Base-by-base conservation (phyloP, 768 basidiomycete genomes). In the Suillus brevipes region DNA sequence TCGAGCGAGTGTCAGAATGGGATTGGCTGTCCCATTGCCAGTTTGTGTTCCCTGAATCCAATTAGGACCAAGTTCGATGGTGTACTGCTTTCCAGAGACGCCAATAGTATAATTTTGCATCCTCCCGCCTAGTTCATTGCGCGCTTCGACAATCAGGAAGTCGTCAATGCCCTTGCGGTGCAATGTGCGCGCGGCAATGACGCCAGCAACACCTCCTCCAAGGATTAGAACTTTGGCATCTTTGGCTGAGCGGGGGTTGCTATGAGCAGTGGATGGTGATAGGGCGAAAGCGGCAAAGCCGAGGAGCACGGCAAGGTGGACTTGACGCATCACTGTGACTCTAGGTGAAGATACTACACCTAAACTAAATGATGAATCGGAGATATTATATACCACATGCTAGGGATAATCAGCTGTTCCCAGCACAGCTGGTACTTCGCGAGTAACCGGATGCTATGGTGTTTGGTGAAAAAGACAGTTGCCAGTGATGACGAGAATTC, bases 201-300 rank as follows among this genome's bases (percentile, higher is more conserved):
- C 77, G 13, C 89, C 89, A 6, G 89, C 76, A 47, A 89, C 82
- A 8, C 89, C 89, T 38, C 87, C 88, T 6, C 89, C 89, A 31
- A 89, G 80, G 60, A 90, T 85, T 47, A 90, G 81, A 16, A 88
- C 82, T 9, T 71, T 78, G 14, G 72, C 70, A 43, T 70, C 64
- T 34, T 64, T 70, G 25, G 67, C 47, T 20, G 60, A 59, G 40
- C 58, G 40, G 10, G 16, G 40, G 10, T 55, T 25, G 28, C n/a
- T 28, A 20, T 31, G 58, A 28, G 6, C 1, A 6, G 38, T 12
- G 16, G 58, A 20, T 14, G 38, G 57, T 40, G 38, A 58, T 58
- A 38, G 18, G 18, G 42, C 6, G 18, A 59, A 20, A 42, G 38
- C 40, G 6, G 40, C 58, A 59, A 42, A 59, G 40, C 25, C 40